Base-by-base conservation (phyloP, 2,329 filamentous ascomycete species). In the Cercospora zeina region DNA sequence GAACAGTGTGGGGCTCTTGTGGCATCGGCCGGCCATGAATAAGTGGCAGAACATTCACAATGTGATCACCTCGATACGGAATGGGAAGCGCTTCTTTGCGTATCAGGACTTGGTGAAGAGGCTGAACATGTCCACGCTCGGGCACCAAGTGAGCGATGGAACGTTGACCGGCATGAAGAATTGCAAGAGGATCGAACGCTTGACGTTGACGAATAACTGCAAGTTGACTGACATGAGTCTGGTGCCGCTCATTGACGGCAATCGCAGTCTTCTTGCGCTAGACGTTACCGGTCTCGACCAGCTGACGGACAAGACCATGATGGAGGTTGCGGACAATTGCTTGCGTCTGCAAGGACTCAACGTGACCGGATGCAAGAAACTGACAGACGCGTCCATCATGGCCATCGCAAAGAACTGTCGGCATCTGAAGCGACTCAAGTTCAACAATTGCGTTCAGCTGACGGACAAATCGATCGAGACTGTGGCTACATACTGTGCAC, bases 61-160 rank as follows among this genome's bases (percentile, higher is more conserved):
- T 68, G 95, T 99, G 68, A 93, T 92, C 72, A 82, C 84, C 62
- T 93, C 93, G 1, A 85, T 97, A 36, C 83, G 85, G 50, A 82
- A 87, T 30, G 79, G 84, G 34, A 79, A 87, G n/a, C 89, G 90
- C 68, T 93, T 90, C 77, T 99, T 97, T 75, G 84, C 87, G 68
- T 99, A 99, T 76, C 85, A 88, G 68, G 89, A 93, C 67, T 89
- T 97, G 70, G 90, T 99, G 77, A 93, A 93, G 79, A 86, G 95
- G 55, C 82, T 99, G 30, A 99, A 99, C 72, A 80, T 99, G 54
- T 93, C 93, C 2, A 86, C 87, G 13, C 81, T 99, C 61, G 87
- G 87, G 34, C 83, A 85, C 24, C 83, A 85, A 64, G 82, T 97
- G 77, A 97, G 88, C 79, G 93, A 99, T 74, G 93, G 95, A 55